Percentiles rank a stretch among this genome's conserved stretches.
Evolutionary conservation across 352 stramenopile genomes (phyloP).

Genomic region (Pythium angustatum): DNA sequence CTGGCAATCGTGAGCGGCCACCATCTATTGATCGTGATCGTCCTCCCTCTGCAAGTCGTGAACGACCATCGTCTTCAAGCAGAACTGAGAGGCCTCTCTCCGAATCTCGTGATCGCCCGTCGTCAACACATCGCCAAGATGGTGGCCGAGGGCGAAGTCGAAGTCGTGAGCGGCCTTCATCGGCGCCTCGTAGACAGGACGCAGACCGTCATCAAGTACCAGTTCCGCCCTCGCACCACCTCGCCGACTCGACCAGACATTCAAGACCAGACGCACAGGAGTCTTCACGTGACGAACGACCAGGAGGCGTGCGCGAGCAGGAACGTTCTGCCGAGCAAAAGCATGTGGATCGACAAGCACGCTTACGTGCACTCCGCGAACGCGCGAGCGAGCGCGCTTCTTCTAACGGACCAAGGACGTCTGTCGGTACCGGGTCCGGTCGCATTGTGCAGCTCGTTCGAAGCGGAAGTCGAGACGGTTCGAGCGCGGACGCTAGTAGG

Average conservation of each 20-base stretch:
- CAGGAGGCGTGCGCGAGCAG: not conserved
- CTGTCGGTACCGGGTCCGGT: conserved; percentile 1
- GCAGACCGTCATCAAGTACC: not conserved
- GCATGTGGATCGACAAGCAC: conserved; percentile 28
- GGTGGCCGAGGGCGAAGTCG: conserved; percentile 6
- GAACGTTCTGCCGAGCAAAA: conserved; percentile 27
- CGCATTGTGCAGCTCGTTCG: conserved; percentile 31
- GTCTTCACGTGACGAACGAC: not conserved
- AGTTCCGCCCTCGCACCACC: not conserved
- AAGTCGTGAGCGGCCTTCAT: conserved; percentile 10
- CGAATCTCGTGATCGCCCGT: not conserved
- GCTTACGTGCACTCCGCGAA: conserved; percentile 21
- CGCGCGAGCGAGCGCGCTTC: not conserved
- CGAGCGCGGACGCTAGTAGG: not conserved
- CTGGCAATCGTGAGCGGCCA: conserved; percentile 2
- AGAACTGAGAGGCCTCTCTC: too few species aligned
- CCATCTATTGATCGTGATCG: not conserved
- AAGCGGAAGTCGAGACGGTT: not conserved
- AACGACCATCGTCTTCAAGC: conserved; percentile 4
- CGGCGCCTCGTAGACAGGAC: not conserved
- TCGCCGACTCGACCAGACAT: not conserved
- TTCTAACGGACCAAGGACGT: not conserved
- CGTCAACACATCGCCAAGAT: conserved; percentile 10
- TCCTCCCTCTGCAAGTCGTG: conserved; percentile 1
- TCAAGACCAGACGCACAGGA: not conserved